Evolutionary conservation across 345 rosid species (phyloP), one percentile per base, ranked within the genome.

Genomic region (Camelina laxa): DNA sequence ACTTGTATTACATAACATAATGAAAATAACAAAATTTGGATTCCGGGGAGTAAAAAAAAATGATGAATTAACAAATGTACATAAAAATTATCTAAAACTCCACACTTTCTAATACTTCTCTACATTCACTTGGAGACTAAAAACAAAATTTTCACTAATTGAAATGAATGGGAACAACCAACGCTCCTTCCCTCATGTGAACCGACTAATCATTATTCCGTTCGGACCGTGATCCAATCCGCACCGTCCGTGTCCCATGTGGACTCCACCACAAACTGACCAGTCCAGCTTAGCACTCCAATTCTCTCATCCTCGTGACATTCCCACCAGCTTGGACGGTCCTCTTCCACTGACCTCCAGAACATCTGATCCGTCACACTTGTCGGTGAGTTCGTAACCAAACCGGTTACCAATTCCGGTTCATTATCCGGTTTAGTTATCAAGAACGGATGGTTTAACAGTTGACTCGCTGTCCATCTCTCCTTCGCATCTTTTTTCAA

Each of bases 301-400:
- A 92, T 85, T 75, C 91, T 88, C 58, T 80, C 45, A 41, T 41
- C 74, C 77, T 58, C 73, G 65, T 73, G 70, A 72, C 69, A 72
- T 35, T 66, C 81, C 73, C 64, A 72, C 21, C 74, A 44, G 31
- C 72, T 79, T 27, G 79, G 66, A 38, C 60, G 72, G 8, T 45
- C 50, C 24, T 35, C 79, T 49, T 76, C 83, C 53, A 76, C 64
- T 38, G 76, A 54, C 24, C 75, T 84, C 97, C 97, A 90, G 42
- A 87, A 78, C 30, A 79, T 81, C 61, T 83, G 85, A 72, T 92
- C 96, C 38, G 87, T 86, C 73, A 88, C 80, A 57, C 93, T 90
- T 31, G 97, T 92, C 31, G 97, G 97, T 62, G 97, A 92, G 62
- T 38, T 70, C 33, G 84, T 81, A 16, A 33, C 70, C 33, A 68